These are phyloP conservation scores for Populus davidiana DNA, from an alignment of 345 rosid species.

Conservation along the genomic window DNA sequence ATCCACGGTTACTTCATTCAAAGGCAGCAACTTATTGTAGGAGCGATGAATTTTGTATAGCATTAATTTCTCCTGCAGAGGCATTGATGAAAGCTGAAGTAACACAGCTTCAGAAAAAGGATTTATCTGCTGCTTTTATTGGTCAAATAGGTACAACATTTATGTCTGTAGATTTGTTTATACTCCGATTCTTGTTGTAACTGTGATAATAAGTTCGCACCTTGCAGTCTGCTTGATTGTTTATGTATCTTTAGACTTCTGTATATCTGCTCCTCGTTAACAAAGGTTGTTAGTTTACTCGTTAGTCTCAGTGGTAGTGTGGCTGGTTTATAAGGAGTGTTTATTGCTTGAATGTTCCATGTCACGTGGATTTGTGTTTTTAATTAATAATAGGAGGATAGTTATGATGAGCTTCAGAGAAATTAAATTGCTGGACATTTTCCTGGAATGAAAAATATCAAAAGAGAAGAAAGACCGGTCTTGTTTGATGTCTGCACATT, in stretches of 20 bases:
- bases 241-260: conserved; percentile 18
- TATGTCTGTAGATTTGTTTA: conserved; percentile 24
- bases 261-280: conserved; percentile 21
- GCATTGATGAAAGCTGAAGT: conserved; percentile 5
- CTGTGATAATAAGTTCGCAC: conserved; percentile 25
- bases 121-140: conserved; percentile 16
- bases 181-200: conserved; percentile 25
- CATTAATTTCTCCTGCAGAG: conserved; percentile 21
- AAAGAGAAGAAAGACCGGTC: neutral
- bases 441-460: neutral
- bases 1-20: conserved; percentile 9
- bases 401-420: neutral
- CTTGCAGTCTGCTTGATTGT: conserved; percentile 2
- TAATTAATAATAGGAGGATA: neutral
- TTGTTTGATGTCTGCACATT: neutral
- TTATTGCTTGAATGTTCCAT: neutral
- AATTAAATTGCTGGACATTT: neutral
- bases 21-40: conserved; percentile 19
- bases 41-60: conserved; percentile 21
- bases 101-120: conserved; percentile 1
- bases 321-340: neutral
- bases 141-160: conserved; percentile 18
- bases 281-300: conserved; percentile 2
- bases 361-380: neutral
- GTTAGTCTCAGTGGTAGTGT: neutral